Conservation (phyloP, 2,329 filamentous ascomycete genomes). For the Tolypocladium tundrense region DNA sequence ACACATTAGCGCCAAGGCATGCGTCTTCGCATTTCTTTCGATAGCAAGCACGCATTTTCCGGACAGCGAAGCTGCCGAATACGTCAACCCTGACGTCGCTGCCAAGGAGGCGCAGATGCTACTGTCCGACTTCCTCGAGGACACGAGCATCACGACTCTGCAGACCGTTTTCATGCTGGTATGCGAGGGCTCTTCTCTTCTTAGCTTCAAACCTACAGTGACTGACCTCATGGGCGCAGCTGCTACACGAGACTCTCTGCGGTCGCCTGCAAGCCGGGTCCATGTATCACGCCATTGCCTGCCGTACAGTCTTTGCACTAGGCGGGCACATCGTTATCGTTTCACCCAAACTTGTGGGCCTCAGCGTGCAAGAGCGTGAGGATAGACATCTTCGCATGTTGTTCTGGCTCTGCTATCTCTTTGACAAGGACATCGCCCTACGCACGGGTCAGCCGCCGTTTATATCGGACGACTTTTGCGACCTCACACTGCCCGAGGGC, state of each 20-base stretch:
- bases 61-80: slow-evolving; percentile 4
- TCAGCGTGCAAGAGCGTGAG: slow-evolving; percentile 14
- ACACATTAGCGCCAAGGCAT: slow-evolving; percentile 29
- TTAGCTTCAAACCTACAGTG: fast-evolving
- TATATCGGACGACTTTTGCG: slow-evolving; percentile 40
- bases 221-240: slow-evolving; percentile 12
- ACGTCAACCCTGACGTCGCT: slow-evolving; percentile 29
- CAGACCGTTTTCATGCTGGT: slow-evolving; percentile 39
- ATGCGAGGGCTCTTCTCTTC: slow-evolving; percentile 9
- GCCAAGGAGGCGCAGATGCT: slow-evolving; percentile 30
- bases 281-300: slow-evolving; percentile 33
- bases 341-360: slow-evolving; percentile 1
- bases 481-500: slow-evolving; percentile 34
- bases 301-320: slow-evolving; percentile 37
- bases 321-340: slow-evolving; percentile 29
- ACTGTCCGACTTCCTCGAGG: slow-evolving; percentile 30
- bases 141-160: slow-evolving; percentile 30
- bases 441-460: slow-evolving; percentile 41
- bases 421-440: slow-evolving; percentile 46
- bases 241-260: slow-evolving; percentile 30
- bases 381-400: slow-evolving; percentile 26
- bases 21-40: slow-evolving; percentile 37
- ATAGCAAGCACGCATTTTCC: slow-evolving; percentile 16
- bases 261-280: slow-evolving; percentile 35
- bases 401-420: slow-evolving; percentile 44